A percentile compares a stretch with the other conserved stretches of the same genome.
Conservation (phyloP, 2,329 filamentous ascomycete species). For the Madurella mycetomatis region DNA sequence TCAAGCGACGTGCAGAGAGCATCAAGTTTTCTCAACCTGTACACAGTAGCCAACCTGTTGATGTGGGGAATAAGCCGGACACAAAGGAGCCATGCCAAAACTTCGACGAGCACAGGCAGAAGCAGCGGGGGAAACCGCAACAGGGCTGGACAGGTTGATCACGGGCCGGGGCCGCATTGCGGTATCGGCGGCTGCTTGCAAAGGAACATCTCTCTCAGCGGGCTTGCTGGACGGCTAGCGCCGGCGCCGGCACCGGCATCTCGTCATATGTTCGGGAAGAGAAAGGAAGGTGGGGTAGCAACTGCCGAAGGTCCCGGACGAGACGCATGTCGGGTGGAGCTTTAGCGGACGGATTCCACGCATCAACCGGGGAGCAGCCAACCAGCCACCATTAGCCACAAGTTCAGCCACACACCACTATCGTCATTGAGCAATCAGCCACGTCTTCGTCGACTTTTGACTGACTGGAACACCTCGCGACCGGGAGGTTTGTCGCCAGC, state of each 20-base stretch:
- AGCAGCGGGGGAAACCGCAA: background rate
- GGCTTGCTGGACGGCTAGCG: background rate
- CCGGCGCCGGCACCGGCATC: background rate
- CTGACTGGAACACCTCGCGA: background rate
- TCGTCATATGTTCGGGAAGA: too few relatives aligned
- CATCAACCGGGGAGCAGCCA: background rate
- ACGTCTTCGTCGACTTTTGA: background rate
- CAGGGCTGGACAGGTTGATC: background rate
- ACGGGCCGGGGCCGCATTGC: conserved; percentile 3
- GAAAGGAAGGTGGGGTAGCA: too few relatives aligned
- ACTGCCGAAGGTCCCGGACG: too few relatives aligned
- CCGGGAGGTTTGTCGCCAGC: background rate
- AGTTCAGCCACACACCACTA: background rate
- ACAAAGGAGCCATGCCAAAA: background rate
- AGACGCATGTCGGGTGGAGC: too few relatives aligned
- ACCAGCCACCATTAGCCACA: background rate
- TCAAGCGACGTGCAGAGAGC: background rate
- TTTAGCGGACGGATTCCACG: too few relatives aligned
- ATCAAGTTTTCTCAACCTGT: conserved; percentile 6
- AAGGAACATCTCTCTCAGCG: background rate
- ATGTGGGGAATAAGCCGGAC: conserved; percentile 16
- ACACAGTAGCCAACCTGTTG: conserved; percentile 11
- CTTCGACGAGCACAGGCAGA: background rate
- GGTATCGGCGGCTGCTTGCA: conserved; percentile 11
- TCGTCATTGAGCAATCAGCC: conserved; percentile 6